These are phyloP conservation scores for Debaryomyces tyrocola DNA, from an alignment of 805 yeast species.

Conservation along the genomic window DNA sequence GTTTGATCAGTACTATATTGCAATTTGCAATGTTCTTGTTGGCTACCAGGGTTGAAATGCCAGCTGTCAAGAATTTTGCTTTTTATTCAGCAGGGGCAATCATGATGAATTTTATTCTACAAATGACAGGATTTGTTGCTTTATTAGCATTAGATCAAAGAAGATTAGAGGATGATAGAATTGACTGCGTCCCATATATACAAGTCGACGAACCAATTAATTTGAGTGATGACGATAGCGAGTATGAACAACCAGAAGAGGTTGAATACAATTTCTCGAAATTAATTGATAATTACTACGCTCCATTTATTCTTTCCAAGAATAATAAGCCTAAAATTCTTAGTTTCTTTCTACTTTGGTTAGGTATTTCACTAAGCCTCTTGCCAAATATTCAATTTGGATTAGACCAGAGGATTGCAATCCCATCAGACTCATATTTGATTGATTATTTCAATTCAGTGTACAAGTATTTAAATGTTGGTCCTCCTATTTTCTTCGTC, in stretches of 20 bases:
- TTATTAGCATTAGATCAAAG: constrained; percentile 66
- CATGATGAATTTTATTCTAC: constrained; percentile 70
- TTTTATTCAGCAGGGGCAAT: constrained; percentile 87
- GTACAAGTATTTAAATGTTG: constrained; percentile 71
- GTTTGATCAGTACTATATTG: constrained; percentile 70
- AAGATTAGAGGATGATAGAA: constrained; percentile 55
- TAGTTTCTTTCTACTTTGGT: constrained; percentile 56
- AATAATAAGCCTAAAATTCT: constrained; percentile 49
- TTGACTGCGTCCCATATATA: constrained; percentile 65
- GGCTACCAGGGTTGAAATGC: constrained; percentile 86
- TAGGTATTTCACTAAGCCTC: constrained; percentile 66
- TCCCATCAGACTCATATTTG: constrained; percentile 80
- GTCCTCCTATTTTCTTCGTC: constrained; percentile 91
- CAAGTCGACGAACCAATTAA: constrained; percentile 18
- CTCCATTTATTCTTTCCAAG: constrained; percentile 56
- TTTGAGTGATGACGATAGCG: constrained; percentile 8
- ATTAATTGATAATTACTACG: constrained; percentile 49
- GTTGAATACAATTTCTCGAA: constrained; percentile 26
- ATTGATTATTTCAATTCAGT: constrained; percentile 79
- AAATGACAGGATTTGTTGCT: constrained; percentile 78
- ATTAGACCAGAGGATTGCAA: constrained; percentile 84
- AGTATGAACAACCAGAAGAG: constrained; percentile 9
- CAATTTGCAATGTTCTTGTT: constrained; percentile 79
- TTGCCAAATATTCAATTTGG: constrained; percentile 76
- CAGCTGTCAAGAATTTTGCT: constrained; percentile 94